Base-by-base conservation (phyloP, 2,329 filamentous ascomycete genomes). In the Colletotrichum eleusines region DNA sequence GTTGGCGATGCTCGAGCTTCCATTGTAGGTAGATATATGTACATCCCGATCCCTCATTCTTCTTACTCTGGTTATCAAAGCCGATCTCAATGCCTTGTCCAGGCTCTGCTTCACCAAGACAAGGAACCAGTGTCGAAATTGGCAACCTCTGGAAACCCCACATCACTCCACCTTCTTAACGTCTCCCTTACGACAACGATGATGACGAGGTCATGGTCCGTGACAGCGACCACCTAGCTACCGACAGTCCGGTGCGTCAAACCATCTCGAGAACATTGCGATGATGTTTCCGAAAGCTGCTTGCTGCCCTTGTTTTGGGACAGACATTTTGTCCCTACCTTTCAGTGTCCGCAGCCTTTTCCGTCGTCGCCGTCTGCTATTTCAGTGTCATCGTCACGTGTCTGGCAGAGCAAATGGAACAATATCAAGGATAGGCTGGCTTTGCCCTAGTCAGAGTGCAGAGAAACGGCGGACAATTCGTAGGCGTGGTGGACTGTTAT, bases 101-200 rank as follows among this genome's bases (percentile, higher is more conserved):
- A 28, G 59, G 26, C 31, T 51, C 16, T 62, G 59, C 33, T 40
- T 62, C 44, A 51, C 59, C 59, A 35, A 62, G 59, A n/a, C 59
- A 62, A 51, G 33, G 46, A 48, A n/a, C 59, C 31, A 33, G 51
- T 51, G 59, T 62, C 59, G 59, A 62, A 40, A 62, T 51, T 62
- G 46, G 44, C 59, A 62, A 62, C 59, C 33, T 62, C 59, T 35
- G 46, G 23, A 31, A 62, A 48, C 59, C 11, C 46, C 46, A 50
- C 44, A 62, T 28, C 46, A 35, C 44, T 51, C 59, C 46, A 62
- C 59, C 31, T 35, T 9, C 23, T 26, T n/a, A 44, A 50, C n/a
- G n/a, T 61, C 35, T 20, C 38, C 53, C 11, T n/a, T 5, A 50
- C n/a, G 11, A 61, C 42, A 26, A 61, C 55, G n/a, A 23, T 20